Percentiles rank a stretch among this genome's conserved stretches.
Conservation (phyloP, 805 yeast species). For the Cyberlindnera misumaiensis region DNA sequence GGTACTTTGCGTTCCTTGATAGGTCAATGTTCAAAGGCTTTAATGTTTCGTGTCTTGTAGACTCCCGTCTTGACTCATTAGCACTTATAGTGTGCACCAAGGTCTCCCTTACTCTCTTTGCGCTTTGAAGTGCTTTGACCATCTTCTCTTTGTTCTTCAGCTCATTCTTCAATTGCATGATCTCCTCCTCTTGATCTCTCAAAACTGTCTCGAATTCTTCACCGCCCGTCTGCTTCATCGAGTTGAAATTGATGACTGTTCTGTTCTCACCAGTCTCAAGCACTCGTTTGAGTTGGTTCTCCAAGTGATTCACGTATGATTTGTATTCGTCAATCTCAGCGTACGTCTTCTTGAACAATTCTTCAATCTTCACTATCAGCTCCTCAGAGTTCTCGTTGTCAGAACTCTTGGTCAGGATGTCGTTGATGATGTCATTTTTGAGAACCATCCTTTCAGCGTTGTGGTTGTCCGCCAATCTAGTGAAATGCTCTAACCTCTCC, state of each 20-base stretch:
- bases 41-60: constrained; percentile 12
- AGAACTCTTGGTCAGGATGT: constrained; percentile 35
- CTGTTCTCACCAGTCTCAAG: constrained; percentile 1
- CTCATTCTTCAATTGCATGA: constrained; percentile 53
- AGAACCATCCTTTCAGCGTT: constrained; percentile 46
- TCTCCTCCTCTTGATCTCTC: constrained; percentile 62
- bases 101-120: constrained; percentile 49
- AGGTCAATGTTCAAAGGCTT: constrained; percentile 18
- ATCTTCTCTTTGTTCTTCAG: constrained; percentile 72
- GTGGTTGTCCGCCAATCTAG: constrained; percentile 56
- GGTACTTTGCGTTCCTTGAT: not conserved
- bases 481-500: constrained; percentile 64
- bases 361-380: constrained; percentile 37
- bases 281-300: constrained; percentile 37
- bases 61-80: constrained; percentile 20
- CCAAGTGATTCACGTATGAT: constrained; percentile 54
- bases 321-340: constrained; percentile 53
- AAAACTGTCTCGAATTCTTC: constrained; percentile 27
- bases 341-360: constrained; percentile 39
- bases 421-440: constrained; percentile 54
- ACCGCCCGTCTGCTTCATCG: not conserved
- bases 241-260: not conserved
- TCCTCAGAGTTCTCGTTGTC: constrained; percentile 28
- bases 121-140: constrained; percentile 64
- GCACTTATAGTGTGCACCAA: constrained; percentile 16